Percentiles rank a stretch among this genome's conserved stretches.
Evolutionary conservation across 2,329 filamentous ascomycete genomes (phyloP).

Genomic region (Cladosporium austrohemisphaericum): DNA sequence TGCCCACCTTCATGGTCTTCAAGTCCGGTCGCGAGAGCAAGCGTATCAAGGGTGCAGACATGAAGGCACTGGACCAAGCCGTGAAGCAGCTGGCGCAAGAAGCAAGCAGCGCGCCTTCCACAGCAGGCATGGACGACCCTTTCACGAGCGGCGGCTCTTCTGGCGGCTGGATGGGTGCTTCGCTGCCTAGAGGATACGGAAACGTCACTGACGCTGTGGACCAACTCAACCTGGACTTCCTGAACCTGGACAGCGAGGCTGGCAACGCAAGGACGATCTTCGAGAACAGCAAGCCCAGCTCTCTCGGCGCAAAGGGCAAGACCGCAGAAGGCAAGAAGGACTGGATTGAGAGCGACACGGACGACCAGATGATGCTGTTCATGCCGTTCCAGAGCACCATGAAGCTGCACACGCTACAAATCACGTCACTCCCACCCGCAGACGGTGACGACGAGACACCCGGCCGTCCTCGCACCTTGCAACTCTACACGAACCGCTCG

Average conservation of each 20-base stretch:
- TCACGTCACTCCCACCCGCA: slow-evolving; percentile 73
- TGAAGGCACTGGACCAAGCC: slow-evolving; percentile 63
- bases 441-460: slow-evolving; percentile 67
- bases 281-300: slow-evolving; percentile 60
- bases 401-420: slow-evolving; percentile 82
- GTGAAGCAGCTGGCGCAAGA: slow-evolving; percentile 69
- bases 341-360: slow-evolving; percentile 94
- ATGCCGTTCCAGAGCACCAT: slow-evolving; percentile 82
- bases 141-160: slow-evolving; percentile 31
- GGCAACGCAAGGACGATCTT: slow-evolving; percentile 73
- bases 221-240: slow-evolving; percentile 71
- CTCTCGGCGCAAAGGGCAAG: slow-evolving; percentile 55
- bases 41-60: slow-evolving; percentile 62
- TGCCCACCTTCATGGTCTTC: slow-evolving; percentile 85
- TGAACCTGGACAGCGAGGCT: slow-evolving; percentile 78
- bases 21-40: slow-evolving; percentile 37
- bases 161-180: slow-evolving; percentile 65
- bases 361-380: slow-evolving; percentile 93
- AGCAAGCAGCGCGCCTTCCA: slow-evolving; percentile 42
- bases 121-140: background rate
- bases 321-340: slow-evolving; percentile 54
- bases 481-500: slow-evolving; percentile 81
- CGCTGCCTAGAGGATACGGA: slow-evolving; percentile 72
- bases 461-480: slow-evolving; percentile 76
- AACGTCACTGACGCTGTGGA: slow-evolving; percentile 84